A percentile compares a stretch with the other conserved stretches of the same genome.
These are phyloP conservation scores for Sugiyamaella japonica DNA, from an alignment of 1,139 yeast genomes.

Conservation along the genomic window DNA sequence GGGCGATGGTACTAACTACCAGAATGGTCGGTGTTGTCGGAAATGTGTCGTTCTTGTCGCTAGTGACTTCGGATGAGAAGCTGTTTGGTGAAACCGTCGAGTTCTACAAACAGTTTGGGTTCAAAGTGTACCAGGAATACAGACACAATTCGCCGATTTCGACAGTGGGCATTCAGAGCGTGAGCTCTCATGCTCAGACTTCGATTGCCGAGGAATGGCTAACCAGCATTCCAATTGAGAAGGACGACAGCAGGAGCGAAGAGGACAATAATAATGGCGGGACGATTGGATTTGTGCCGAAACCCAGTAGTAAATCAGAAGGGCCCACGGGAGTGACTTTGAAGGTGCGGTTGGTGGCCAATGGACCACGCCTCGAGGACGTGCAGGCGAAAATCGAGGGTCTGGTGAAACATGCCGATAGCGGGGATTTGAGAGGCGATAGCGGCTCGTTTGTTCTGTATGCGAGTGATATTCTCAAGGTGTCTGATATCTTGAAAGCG, in stretches of 20 bases:
- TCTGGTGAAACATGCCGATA: constrained; percentile 26
- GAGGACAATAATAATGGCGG: not conserved
- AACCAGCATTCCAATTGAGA: constrained; percentile 27
- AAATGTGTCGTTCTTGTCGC: constrained; percentile 49
- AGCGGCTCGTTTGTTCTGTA: constrained; percentile 39
- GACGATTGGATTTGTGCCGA: not conserved
- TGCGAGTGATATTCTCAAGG: constrained; percentile 30
- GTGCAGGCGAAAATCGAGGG: constrained; percentile 22
- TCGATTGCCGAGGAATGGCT: constrained; percentile 34
- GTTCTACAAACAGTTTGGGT: constrained; percentile 62
- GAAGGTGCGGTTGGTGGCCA: constrained; percentile 37
- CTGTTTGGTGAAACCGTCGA: constrained; percentile 48
- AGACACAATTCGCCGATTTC: constrained; percentile 34
- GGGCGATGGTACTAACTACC: not conserved
- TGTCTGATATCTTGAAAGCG: constrained; percentile 16
- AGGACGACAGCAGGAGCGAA: not conserved
- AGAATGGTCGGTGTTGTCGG: not conserved
- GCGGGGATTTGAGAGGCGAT: constrained; percentile 43
- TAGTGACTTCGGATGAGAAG: constrained; percentile 54
- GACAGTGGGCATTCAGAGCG: constrained; percentile 33
- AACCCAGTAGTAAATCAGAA: not conserved
- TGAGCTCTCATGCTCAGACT: constrained; percentile 35
- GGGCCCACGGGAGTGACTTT: constrained; percentile 32
- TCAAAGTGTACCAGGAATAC: constrained; percentile 50
- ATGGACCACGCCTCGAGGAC: constrained; percentile 31